Percentiles rank a stretch among this genome's conserved stretches.
phyloP scores from a whole-genome alignment of 1,284 basidiomycete genomes.

The Microbotryum silenes-acaulis region DNA sequence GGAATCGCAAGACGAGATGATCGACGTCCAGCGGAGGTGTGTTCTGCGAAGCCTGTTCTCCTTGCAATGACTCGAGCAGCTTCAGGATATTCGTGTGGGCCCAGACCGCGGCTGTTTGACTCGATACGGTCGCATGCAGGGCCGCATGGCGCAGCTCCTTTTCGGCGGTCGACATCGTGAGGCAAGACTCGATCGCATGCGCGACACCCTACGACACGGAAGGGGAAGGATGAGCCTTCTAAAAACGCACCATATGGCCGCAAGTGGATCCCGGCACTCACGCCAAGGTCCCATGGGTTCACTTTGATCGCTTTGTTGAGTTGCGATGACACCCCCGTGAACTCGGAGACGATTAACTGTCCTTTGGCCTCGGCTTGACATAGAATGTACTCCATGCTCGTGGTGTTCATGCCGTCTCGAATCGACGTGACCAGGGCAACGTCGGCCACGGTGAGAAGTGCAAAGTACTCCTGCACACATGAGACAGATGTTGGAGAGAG shows the following conservation, averaged over 20 bases:
- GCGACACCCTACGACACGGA: slow-evolving; percentile 63
- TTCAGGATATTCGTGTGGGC: slow-evolving; percentile 82
- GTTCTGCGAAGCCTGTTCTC: slow-evolving; percentile 71
- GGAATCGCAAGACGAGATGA: slow-evolving; percentile 59
- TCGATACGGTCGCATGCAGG: slow-evolving; percentile 78
- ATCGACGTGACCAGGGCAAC: slow-evolving; percentile 92
- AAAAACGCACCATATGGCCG: not conserved
- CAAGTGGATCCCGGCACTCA: slow-evolving; percentile 42
- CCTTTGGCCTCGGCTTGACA: slow-evolving; percentile 77
- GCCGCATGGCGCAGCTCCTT: slow-evolving; percentile 65
- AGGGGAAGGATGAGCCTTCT: slow-evolving; percentile 27
- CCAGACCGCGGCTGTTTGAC: slow-evolving; percentile 94
- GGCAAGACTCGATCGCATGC: slow-evolving; percentile 82
- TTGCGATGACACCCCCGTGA: slow-evolving; percentile 89
- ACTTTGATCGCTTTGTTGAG: slow-evolving; percentile 75
- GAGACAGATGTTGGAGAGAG: not conserved
- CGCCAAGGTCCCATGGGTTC: slow-evolving; percentile 82
- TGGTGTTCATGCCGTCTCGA: slow-evolving; percentile 98
- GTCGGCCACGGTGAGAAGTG: slow-evolving; percentile 88
- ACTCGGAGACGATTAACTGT: slow-evolving; percentile 87
- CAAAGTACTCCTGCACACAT: slow-evolving; percentile 81
- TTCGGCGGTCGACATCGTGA: slow-evolving; percentile 71
- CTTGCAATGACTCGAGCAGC: slow-evolving; percentile 72
- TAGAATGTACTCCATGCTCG: slow-evolving; percentile 87
- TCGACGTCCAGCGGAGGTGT: slow-evolving; percentile 75